These are phyloP conservation scores for Russula compacta DNA, from an alignment of 768 basidiomycete species.

Conservation along the genomic window DNA sequence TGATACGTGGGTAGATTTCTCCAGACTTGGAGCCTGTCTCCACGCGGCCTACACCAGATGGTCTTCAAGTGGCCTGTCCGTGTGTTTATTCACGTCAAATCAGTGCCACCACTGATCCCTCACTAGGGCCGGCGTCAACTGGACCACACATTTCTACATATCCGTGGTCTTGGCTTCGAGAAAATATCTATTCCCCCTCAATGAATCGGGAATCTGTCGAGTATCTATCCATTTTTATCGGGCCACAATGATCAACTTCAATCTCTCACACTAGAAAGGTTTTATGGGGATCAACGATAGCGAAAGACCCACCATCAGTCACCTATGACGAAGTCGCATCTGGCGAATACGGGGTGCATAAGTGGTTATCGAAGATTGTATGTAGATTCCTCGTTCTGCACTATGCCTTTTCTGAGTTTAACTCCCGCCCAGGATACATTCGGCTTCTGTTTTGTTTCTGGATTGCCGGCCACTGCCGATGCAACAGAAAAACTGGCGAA, in stretches of 20 bases:
- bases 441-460: constrained; percentile 82
- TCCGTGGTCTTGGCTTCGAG: constrained; percentile 78
- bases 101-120: not conserved
- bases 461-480: constrained; percentile 71
- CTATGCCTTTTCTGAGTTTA: not conserved
- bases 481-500: constrained; percentile 72
- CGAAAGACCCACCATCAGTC: constrained; percentile 64
- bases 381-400: constrained; percentile 24
- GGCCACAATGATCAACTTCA: not conserved
- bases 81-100: not conserved
- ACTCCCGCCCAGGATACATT: constrained; percentile 52
- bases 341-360: constrained; percentile 54
- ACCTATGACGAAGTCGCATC: constrained; percentile 67
- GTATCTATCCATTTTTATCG: constrained; percentile 31
- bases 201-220: constrained; percentile 27
- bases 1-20: constrained; percentile 50
- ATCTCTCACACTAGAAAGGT: constrained; percentile 40
- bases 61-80: constrained; percentile 70
- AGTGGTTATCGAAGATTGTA: constrained; percentile 77
- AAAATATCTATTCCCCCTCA: constrained; percentile 71
- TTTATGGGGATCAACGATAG: constrained; percentile 75
- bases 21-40: constrained; percentile 55
- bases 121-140: constrained; percentile 42
- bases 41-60: constrained; percentile 47
- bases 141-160: constrained; percentile 70